Base-by-base conservation (phyloP, 2,329 filamentous ascomycete species). In the Fusarium sp. region DNA sequence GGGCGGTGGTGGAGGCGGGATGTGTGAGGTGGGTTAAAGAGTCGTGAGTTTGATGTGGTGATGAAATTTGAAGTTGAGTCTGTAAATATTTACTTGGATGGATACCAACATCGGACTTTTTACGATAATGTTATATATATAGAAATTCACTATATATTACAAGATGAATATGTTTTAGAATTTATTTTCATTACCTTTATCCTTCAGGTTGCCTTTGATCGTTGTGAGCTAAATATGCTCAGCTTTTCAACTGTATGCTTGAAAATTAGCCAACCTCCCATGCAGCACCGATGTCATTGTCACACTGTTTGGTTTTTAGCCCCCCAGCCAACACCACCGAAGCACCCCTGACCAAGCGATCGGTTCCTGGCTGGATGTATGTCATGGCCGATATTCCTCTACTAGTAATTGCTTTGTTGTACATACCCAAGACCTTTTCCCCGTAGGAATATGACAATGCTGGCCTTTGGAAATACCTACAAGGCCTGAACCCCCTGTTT, bases 351-450 rank as follows among this genome's bases (percentile, higher is more conserved):
- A 61, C 50, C 65, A 63, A 70, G 46, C 35, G 36, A 42, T 68
- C 56, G 46, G 59, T 68, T 72, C 72, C 65, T 64, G 65, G 57
- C n/a, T 42, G 35, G 42, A 62, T 59, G 61, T 54, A 72, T 70
- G 68, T 47, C 64, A 61, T 61, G 45, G 62, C 33, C 10, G 33
- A 47, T 57, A 53, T 45, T 46, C 22, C 39, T 41, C 61, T 42
- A 46, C n/a, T 22, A 25, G 14, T 35, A 25, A 18, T 25, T 27
- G 14, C n/a, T 27, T 31, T 54, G 53, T 54, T 35, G 47, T 31
- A 50, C 47, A 50, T 35, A 53, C 45, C 42, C 35, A 6, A 33
- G 39, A 58, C 47, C 18, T 39, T n/a, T 53, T 15, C 10, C 53
- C 17, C 39, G 50, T 36, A 27, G 42, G 58, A 41, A 10, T 35